phyloP scores from a whole-genome alignment of 495 filamentous ascomycete genomes.

The Penicillium coffeae region DNA sequence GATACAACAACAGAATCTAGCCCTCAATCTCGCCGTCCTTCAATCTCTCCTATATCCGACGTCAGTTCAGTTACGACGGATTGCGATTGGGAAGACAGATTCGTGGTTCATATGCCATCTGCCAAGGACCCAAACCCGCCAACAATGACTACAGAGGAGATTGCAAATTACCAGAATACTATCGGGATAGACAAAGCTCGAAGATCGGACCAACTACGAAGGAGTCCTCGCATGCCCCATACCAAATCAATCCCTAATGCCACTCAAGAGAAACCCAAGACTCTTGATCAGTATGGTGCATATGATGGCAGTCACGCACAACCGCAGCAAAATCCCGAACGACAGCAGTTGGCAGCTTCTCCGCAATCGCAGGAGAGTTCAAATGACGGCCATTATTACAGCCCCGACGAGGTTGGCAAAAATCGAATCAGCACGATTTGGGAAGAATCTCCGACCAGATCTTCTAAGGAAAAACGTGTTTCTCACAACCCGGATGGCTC shows the following conservation, averaged over 20 bases:
- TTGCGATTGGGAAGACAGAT: conserved; percentile 44
- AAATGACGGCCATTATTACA: conserved; percentile 28
- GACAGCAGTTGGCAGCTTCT: conserved; percentile 2
- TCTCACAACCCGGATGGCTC: conserved; percentile 33
- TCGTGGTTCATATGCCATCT: conserved; percentile 46
- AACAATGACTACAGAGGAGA: conserved; percentile 37
- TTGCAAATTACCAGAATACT: conserved; percentile 38
- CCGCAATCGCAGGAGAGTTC: conserved; percentile 2
- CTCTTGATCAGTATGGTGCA: conserved; percentile 15
- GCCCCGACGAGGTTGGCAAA: conserved; percentile 43
- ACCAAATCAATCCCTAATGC: not conserved
- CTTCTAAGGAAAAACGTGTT: conserved; percentile 16
- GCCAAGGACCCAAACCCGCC: conserved; percentile 44
- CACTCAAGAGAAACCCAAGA: not conserved
- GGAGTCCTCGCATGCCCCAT: not conserved
- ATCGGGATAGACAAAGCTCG: conserved; percentile 27
- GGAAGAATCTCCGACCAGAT: conserved; percentile 31
- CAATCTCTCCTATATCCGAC: conserved; percentile 28
- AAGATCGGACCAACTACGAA: not conserved
- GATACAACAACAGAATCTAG: conserved; percentile 27
- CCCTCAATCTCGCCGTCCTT: conserved; percentile 19
- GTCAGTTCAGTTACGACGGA: conserved; percentile 33
- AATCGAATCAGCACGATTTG: conserved; percentile 38
- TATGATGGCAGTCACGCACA: conserved; percentile 15
- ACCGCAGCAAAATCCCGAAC: conserved; percentile 2